phyloP scores from a whole-genome alignment of 148 eudicot genomes.

The Rhododendron simsii region DNA sequence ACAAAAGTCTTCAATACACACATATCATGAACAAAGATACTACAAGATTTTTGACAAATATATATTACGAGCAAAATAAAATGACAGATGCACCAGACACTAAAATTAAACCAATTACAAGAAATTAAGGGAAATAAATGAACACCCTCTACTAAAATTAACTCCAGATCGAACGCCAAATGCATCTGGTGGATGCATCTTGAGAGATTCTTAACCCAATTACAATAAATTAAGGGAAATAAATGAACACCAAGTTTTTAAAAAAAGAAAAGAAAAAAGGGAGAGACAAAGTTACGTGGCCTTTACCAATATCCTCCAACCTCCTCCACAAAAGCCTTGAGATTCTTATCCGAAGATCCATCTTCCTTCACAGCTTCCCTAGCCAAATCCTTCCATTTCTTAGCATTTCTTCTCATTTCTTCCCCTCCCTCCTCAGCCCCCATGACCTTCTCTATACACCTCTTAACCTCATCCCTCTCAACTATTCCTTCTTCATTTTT shows the following conservation, averaged over 20 bases:
- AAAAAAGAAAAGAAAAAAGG: not conserved
- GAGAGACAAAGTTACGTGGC: not conserved
- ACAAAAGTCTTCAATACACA: too few species aligned
- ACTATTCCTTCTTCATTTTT: constrained; percentile 19
- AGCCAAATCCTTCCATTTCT: constrained; percentile 22
- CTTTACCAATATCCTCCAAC: not conserved
- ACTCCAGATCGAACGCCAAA: too few species aligned
- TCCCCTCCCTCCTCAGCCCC: constrained; percentile 15
- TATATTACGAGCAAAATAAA: too few species aligned
- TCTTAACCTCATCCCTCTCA: constrained; percentile 8
- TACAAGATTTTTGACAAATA: too few species aligned
- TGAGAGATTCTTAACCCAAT: not conserved
- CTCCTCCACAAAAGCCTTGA: constrained; percentile 32
- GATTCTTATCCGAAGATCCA: constrained; percentile 2
- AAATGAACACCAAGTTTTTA: not conserved
- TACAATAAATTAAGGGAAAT: not conserved
- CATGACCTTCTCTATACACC: constrained; percentile 32
- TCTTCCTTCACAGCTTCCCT: too few species aligned
- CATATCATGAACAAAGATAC: too few species aligned
- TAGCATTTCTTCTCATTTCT: constrained; percentile 18
- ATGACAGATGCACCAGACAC: too few species aligned
- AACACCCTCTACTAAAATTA: too few species aligned
- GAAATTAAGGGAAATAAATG: too few species aligned
- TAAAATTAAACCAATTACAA: too few species aligned
- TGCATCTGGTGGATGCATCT: too few species aligned